Base-by-base conservation (phyloP, 495 filamentous ascomycete species). In the Hypoxylon trugodes region DNA sequence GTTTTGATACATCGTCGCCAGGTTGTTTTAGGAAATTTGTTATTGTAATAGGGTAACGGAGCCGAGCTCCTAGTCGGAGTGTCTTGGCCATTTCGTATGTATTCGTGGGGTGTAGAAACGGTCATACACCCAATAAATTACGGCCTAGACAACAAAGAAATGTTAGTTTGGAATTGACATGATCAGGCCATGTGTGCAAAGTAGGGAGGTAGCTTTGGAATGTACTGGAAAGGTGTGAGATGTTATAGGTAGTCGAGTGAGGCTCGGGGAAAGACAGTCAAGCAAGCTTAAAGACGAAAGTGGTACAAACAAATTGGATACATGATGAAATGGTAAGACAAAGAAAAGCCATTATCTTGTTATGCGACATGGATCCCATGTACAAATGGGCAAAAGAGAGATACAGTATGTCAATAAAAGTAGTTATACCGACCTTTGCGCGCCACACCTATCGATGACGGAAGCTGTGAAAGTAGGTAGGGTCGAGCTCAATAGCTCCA, bases 11-110 rank as follows among this genome's bases (percentile, higher is more conserved):
- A 69, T 82, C 72, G 62, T 96, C 90, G 73, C 87, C 87, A 4
- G 86, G 84, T 66, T 82, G 73, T 75, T 93, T 93, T 26, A 93
- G 86, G 61, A 98, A 81, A 74, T 90, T 87, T 67, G 87, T 92
- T 75, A 99, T 89, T 69, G 92, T 97, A 80, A 98, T 93, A 59
- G 95, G 95, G 76, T 97, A 99, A 74, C 90, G 90, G 46, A 98
- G 84, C 53, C 79, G 77, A 70, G 70, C 71, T 65, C 86, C 85
- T 52, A 88, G 78, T 59, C 69, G 51, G 35, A 81, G 59, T 15
- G 73, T 76, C 62, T 80, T 80, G 46, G 68, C 64, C 70, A 73
- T 73, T 26, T 16, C 36, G 38, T 46, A 64, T 52, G 54, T 61
- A 59, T 40, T 52, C 36, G 45, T 6, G 40, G 30, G 21, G 35